Conservation (phyloP, 805 yeast genomes). For the Candida bentonensis region DNA sequence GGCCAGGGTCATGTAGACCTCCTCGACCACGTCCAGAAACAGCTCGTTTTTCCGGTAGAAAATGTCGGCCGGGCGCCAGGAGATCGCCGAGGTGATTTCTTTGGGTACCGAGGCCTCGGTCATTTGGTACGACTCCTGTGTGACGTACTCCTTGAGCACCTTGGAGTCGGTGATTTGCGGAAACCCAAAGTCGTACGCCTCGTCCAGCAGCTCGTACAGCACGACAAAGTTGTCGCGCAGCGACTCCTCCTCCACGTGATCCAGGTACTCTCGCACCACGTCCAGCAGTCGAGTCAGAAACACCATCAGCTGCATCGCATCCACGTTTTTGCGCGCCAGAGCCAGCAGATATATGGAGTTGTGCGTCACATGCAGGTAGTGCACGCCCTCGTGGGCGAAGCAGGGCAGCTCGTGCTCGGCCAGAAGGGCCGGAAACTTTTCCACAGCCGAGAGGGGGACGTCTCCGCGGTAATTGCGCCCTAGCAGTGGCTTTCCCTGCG, state of each 20-base stretch:
- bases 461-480: conserved; percentile 63
- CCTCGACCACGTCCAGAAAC: conserved; percentile 73
- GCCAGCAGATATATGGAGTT: conserved; percentile 31
- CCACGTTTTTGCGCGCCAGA: conserved; percentile 22
- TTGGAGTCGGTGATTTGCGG: conserved; percentile 73
- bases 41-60: conserved; percentile 80
- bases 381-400: conserved; percentile 32
- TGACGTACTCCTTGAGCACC: conserved; percentile 64
- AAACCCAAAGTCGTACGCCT: conserved; percentile 80
- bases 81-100: conserved; percentile 62
- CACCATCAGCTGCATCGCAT: conserved; percentile 43
- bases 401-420: conserved; percentile 35
- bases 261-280: conserved; percentile 33
- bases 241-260: conserved; percentile 38
- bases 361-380: conserved; percentile 39
- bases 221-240: conserved; percentile 61
- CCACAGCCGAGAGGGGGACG: conserved; percentile 43
- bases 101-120: conserved; percentile 42
- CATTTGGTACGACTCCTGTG: conserved; percentile 35
- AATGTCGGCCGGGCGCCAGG: conserved; percentile 91
- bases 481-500: conserved; percentile 51
- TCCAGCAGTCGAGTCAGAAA: conserved; percentile 38
- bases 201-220: conserved; percentile 74
- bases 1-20: conserved; percentile 53
- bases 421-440: conserved; percentile 42